Base-by-base conservation (phyloP, 176 grass and related monocot genomes). In the Puccinellia tenuiflora region DNA sequence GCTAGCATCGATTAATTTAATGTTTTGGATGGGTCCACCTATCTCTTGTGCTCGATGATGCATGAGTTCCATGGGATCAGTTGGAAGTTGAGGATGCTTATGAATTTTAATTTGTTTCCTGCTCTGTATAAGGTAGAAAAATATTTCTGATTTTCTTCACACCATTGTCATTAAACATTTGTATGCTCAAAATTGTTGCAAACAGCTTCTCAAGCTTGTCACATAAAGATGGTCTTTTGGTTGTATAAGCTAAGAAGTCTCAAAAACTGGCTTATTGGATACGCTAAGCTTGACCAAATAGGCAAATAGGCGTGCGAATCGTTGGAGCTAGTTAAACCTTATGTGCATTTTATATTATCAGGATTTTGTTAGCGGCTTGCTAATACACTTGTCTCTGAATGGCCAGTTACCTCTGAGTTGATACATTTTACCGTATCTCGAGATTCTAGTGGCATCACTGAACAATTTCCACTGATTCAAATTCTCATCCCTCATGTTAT, bases 351-450 rank as follows among this genome's bases (percentile, higher is more conserved):
- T 52, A 11, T 54, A 55, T 78, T 67, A 22, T 51, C 61, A 26
- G 18, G 79, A 12, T 79, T 75, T 86, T 68, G 26, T 79, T 57
- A 15, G 66, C 51, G 67, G 38, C 60, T 90, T 30, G 56, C 68
- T 90, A 42, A 90, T 79, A 42, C 34, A 42, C 53, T 57, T 61
- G 22, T 73, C 22, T 86, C 82, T 55, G 68, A 79, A 59, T 83
- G 82, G 76, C 29, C 88, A 95, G 96, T 93, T 84, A 92, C 90
- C 22, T 99, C 96, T 75, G 96, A 99, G 84, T 77, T 99, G 91
- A 99, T 99, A 92, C 91, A 96, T 62, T 86, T 88, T 87, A 99
- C 91, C 56, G 89, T 94, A 84, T 96, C 93, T 76, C 83, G 81
- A 68, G 89, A 83, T 74, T 90, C 91, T 51, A 81, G 84, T 85